A percentile compares a stretch with the other conserved stretches of the same genome.
These are phyloP conservation scores for Pythium myriotylum DNA, from an alignment of 352 stramenopile genomes.

Conservation along the genomic window DNA sequence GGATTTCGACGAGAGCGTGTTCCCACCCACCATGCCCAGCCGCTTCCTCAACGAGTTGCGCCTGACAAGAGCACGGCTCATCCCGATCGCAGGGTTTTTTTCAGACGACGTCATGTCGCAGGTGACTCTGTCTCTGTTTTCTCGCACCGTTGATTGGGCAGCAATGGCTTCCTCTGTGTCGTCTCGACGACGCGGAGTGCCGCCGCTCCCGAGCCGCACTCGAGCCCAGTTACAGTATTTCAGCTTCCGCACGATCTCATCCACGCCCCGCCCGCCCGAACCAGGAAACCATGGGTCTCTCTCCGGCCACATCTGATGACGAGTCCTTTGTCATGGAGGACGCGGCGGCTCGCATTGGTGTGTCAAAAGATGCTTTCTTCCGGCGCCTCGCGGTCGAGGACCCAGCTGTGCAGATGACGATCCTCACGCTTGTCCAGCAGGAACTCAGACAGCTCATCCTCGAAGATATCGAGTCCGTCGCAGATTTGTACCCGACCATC, in stretches of 20 bases:
- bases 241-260: not conserved
- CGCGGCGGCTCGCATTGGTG: conserved; percentile 44
- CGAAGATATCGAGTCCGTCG: conserved; percentile 36
- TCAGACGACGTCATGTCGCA: too few relatives aligned
- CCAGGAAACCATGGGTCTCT: conserved; percentile 5
- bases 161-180: too few relatives aligned
- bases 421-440: conserved; percentile 50
- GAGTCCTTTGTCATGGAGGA: conserved; percentile 12
- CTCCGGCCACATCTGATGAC: conserved; percentile 1
- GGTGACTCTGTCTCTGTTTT: too few relatives aligned
- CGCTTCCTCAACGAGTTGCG: too few relatives aligned
- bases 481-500: conserved; percentile 73
- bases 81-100: too few relatives aligned
- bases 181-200: too few relatives aligned
- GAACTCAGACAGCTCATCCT: conserved; percentile 65
- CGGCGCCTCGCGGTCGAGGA: conserved; percentile 74
- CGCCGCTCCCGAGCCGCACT: too few relatives aligned
- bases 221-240: too few relatives aligned
- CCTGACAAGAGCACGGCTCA: too few relatives aligned
- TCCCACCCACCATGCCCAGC: too few relatives aligned
- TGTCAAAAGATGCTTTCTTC: conserved; percentile 84
- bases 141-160: too few relatives aligned
- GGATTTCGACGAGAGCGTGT: too few relatives aligned
- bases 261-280: not conserved
- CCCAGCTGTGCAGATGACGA: conserved; percentile 56